A percentile compares a stretch with the other conserved stretches of the same genome.
These are phyloP conservation scores for Elymus sibiricus DNA, from an alignment of 176 grass and related monocot genomes.

Conservation along the genomic window DNA sequence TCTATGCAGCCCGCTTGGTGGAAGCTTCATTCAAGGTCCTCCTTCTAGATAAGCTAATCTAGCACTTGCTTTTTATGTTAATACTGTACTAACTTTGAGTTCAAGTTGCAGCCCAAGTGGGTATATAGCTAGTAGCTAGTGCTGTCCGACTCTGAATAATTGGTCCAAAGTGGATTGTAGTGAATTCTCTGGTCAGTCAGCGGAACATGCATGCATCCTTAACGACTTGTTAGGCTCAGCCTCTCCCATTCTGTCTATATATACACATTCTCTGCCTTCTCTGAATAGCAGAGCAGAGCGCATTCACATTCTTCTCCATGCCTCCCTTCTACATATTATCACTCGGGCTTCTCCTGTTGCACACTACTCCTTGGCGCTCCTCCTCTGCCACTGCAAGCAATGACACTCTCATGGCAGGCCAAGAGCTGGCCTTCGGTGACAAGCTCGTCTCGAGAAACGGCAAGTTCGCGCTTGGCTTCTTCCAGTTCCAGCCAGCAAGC, in stretches of 20 bases:
- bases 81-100: neutral
- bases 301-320: neutral
- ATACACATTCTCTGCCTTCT: neutral
- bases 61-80: neutral
- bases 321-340: neutral
- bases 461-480: constrained; percentile 52
- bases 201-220: neutral
- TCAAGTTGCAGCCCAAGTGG: neutral
- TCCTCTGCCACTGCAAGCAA: neutral
- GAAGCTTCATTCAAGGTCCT: neutral
- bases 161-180: neutral
- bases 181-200: neutral
- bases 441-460: constrained; percentile 32
- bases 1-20: neutral
- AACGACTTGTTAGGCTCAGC: neutral
- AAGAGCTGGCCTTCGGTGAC: constrained; percentile 6
- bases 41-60: neutral
- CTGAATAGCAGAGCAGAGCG: neutral
- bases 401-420: constrained; percentile 5
- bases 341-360: neutral
- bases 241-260: neutral
- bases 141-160: neutral
- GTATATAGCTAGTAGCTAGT: neutral
- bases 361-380: neutral
- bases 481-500: constrained; percentile 1